Conservation (phyloP, 257 asterid species). For the Hygrophila difformis region DNA sequence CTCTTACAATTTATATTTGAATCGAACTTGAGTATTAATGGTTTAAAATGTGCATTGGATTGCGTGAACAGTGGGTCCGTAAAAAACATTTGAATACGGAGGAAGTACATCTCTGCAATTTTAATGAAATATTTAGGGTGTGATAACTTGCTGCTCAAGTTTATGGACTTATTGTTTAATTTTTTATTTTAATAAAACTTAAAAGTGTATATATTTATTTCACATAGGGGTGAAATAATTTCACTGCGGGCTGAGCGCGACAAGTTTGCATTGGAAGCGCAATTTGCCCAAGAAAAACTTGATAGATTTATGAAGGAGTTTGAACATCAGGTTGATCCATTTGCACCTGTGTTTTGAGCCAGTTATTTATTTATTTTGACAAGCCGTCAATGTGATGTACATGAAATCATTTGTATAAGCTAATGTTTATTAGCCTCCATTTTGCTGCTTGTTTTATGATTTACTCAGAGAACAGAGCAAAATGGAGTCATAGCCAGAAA, state of each 20-base stretch:
- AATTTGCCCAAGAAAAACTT: slow-evolving; percentile 62
- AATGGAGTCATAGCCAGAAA: slow-evolving; percentile 62
- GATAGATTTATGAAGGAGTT: slow-evolving; percentile 70
- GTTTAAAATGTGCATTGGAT: too few species aligned
- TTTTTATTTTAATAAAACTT: too few species aligned
- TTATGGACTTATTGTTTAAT: too few species aligned
- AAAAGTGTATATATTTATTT: slow-evolving; percentile 5
- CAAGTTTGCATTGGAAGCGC: slow-evolving; percentile 66
- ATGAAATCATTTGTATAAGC: neutral
- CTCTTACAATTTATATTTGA: too few species aligned
- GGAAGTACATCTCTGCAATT: too few species aligned
- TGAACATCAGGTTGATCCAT: slow-evolving; percentile 65
- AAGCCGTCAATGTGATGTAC: too few species aligned
- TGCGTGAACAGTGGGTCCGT: too few species aligned
- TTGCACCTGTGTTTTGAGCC: neutral
- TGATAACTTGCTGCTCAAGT: too few species aligned
- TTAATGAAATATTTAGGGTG: too few species aligned
- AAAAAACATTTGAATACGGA: too few species aligned
- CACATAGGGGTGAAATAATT: slow-evolving; percentile 49
- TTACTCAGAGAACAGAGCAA: slow-evolving; percentile 76
- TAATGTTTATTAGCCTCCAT: neutral
- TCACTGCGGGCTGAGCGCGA: slow-evolving; percentile 70
- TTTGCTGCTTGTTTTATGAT: slow-evolving; percentile 17
- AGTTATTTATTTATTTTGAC: too few species aligned
- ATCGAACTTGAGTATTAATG: too few species aligned